These are phyloP conservation scores for Venturia asperata DNA, from an alignment of 2,329 filamentous ascomycete genomes.

Conservation along the genomic window DNA sequence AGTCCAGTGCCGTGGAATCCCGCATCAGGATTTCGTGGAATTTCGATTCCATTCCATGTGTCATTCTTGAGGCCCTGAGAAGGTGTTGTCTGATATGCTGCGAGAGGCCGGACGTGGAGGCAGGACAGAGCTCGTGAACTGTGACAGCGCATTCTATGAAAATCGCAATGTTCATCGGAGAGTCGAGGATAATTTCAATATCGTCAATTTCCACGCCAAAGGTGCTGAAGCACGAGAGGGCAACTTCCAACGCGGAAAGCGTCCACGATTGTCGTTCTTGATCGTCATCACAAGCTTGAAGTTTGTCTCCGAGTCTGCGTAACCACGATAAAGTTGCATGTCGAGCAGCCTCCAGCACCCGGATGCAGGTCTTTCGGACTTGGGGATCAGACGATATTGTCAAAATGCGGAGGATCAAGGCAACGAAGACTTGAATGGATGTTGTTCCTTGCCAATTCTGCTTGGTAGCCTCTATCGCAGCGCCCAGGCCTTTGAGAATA, in stretches of 20 bases:
- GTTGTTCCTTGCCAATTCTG: slow-evolving; percentile 6
- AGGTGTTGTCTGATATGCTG: not conserved
- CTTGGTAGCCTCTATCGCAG: not conserved
- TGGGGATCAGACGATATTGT: not conserved
- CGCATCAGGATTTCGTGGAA: not conserved
- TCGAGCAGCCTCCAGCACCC: not conserved
- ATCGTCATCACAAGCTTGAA: not conserved
- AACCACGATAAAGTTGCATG: not conserved
- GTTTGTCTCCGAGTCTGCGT: not conserved
- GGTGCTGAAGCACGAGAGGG: not conserved
- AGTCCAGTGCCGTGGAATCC: not conserved
- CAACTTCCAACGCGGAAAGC: not conserved
- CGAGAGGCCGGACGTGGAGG: not conserved
- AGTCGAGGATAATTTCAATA: not conserved
- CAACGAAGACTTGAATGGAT: not conserved
- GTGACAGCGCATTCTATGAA: slow-evolving; percentile 7
- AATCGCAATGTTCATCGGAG: not conserved
- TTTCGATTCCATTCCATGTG: not conserved
- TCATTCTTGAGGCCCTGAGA: not conserved
- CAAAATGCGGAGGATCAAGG: not conserved
- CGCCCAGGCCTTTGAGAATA: not conserved
- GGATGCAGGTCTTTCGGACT: not conserved
- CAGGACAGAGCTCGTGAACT: not conserved
- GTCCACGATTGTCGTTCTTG: not conserved
- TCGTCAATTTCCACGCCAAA: not conserved